Evolutionary conservation across 2,329 filamentous ascomycete genomes (phyloP).

Genomic region (Ceratocystis diversiconidia): DNA sequence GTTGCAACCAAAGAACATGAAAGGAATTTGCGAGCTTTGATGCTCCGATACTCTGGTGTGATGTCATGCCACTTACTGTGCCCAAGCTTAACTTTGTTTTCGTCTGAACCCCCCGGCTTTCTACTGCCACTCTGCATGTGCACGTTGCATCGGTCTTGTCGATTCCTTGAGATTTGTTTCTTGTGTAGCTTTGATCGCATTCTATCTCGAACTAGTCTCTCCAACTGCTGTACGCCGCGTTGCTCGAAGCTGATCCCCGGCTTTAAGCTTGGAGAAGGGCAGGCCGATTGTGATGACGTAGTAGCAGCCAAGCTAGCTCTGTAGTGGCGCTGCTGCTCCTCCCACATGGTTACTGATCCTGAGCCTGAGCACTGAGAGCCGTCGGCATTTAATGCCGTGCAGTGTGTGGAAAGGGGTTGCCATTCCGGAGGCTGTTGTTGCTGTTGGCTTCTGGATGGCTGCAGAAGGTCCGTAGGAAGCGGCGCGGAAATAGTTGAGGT

Average conservation of each 20-base stretch:
- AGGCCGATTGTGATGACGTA: neutral
- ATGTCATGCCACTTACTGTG: constrained; percentile 35
- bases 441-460: neutral
- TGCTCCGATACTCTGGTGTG: too few species aligned
- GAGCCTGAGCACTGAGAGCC: neutral
- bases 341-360: neutral
- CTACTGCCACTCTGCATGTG: constrained; percentile 2
- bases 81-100: constrained; percentile 49
- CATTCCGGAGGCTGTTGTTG: neutral
- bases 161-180: neutral
- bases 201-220: constrained; percentile 13
- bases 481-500: neutral
- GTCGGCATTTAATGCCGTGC: neutral
- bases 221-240: constrained; percentile 6
- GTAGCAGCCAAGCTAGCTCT: neutral
- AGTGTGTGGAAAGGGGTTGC: neutral
- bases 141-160: neutral
- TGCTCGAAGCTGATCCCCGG: constrained; percentile 4
- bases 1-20: neutral
- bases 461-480: neutral
- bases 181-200: constrained; percentile 5
- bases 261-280: neutral
- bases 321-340: neutral
- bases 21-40: neutral
- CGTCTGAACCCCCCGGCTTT: constrained; percentile 26